These are phyloP conservation scores for Solanum paucissectum DNA, from an alignment of 257 asterid genomes.

Conservation along the genomic window DNA sequence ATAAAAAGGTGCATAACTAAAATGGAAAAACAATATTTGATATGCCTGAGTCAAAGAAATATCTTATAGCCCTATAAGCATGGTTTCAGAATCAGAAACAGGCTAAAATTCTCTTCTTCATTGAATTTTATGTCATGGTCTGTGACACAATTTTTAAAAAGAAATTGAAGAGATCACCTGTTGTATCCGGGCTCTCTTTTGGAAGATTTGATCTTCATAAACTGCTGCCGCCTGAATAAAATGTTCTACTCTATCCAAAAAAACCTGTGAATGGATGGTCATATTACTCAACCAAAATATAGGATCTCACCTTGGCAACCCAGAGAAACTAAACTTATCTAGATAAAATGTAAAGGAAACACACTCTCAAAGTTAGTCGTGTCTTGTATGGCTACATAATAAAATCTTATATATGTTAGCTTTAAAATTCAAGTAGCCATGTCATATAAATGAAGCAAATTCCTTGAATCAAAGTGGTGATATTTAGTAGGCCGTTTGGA, in stretches of 20 bases:
- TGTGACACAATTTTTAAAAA: neutral
- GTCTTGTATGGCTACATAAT: neutral
- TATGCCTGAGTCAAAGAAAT: neutral
- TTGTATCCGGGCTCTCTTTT: conserved; percentile 73
- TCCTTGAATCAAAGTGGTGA: neutral
- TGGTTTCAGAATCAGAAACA: neutral
- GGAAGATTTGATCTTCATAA: conserved; percentile 79
- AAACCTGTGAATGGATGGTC: conserved; percentile 40
- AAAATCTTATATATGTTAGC: neutral
- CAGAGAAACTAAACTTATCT: neutral
- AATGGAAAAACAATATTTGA: neutral
- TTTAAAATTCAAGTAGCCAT: neutral
- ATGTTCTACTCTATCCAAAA: conserved; percentile 72
- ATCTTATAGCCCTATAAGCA: neutral
- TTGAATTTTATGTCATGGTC: neutral
- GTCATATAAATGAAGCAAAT: neutral
- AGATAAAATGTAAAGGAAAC: neutral
- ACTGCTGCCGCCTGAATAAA: conserved; percentile 85
- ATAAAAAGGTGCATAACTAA: neutral
- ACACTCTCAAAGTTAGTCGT: neutral
- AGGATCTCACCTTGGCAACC: neutral
- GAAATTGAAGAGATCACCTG: conserved; percentile 35
- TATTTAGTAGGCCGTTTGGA: neutral
- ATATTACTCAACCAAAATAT: neutral
- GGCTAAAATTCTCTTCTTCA: neutral